Evolutionary conservation across 106 monocot genomes (phyloP).

Genomic region (Dendrobium catenatum): DNA sequence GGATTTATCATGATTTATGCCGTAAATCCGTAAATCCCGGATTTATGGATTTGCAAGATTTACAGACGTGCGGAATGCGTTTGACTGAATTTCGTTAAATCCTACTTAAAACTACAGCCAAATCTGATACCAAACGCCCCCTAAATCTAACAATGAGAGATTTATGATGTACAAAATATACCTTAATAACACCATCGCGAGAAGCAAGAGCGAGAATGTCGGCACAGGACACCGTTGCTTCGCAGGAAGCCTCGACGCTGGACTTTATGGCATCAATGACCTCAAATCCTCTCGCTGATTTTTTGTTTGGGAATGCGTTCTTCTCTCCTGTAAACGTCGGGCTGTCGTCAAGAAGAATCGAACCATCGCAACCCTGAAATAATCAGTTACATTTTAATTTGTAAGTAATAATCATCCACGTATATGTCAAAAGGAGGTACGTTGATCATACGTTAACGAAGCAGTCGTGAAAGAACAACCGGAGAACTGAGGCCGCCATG

Average conservation of each 20-base stretch:
- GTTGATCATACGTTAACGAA: slow-evolving; percentile 13
- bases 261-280: slow-evolving; percentile 9
- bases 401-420: too few species aligned
- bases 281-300: slow-evolving; percentile 15
- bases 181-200: slow-evolving; percentile 27
- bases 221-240: slow-evolving; percentile 27
- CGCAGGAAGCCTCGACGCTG: slow-evolving; percentile 19
- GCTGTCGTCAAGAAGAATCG: slow-evolving; percentile 18
- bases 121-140: too few species aligned
- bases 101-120: too few species aligned
- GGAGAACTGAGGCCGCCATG: slow-evolving; percentile 45
- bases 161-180: background rate
- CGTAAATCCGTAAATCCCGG: too few species aligned
- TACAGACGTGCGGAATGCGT: too few species aligned
- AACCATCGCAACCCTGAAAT: slow-evolving; percentile 21
- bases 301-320: slow-evolving; percentile 18
- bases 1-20: too few species aligned
- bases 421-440: background rate
- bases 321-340: slow-evolving; percentile 26
- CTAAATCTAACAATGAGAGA: too few species aligned
- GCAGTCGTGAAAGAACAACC: slow-evolving; percentile 45
- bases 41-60: too few species aligned
- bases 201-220: slow-evolving; percentile 35
- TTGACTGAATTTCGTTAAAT: too few species aligned
- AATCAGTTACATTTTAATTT: too few species aligned